Evolutionary conservation across 1,284 basidiomycete species (phyloP).

Genomic region (Microstroma glucosiphilum): DNA sequence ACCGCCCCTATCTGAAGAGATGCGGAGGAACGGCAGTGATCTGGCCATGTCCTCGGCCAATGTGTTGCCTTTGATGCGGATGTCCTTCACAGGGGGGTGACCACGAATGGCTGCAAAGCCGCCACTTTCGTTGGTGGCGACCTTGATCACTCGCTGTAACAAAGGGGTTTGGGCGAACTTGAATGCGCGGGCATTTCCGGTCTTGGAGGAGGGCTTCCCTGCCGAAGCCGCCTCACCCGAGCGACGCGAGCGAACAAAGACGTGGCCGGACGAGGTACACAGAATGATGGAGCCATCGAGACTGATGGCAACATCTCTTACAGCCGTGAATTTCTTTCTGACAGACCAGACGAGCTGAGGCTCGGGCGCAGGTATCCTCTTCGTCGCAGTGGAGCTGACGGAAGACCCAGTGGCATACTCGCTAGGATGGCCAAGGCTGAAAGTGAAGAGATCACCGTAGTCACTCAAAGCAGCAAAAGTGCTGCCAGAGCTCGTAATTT

Average conservation of each 20-base stretch:
- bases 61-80: constrained; percentile 60
- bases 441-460: constrained; percentile 87
- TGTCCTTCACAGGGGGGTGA: constrained; percentile 63
- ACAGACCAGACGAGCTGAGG: constrained; percentile 89
- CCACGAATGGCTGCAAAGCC: constrained; percentile 78
- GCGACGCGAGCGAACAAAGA: constrained; percentile 60
- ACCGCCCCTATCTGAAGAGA: too few species aligned
- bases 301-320: constrained; percentile 78
- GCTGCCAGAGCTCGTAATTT: constrained; percentile 73
- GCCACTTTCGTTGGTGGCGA: constrained; percentile 80
- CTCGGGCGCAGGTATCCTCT: constrained; percentile 51
- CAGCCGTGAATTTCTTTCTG: constrained; percentile 73
- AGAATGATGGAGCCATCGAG: constrained; percentile 81
- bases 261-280: constrained; percentile 89
- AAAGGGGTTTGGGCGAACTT: constrained; percentile 74
- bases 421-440: constrained; percentile 55
- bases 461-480: constrained; percentile 77
- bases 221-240: constrained; percentile 17
- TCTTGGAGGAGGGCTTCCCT: constrained; percentile 7
- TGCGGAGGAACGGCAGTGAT: constrained; percentile 31
- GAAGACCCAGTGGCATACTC: constrained; percentile 26
- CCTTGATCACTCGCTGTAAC: constrained; percentile 75
- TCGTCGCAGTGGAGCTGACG: too few species aligned
- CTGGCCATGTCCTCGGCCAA: constrained; percentile 64
- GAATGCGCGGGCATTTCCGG: constrained; percentile 16